phyloP scores from a whole-genome alignment of 805 yeast genomes.

The Saccharomycodes ludwigii region DNA sequence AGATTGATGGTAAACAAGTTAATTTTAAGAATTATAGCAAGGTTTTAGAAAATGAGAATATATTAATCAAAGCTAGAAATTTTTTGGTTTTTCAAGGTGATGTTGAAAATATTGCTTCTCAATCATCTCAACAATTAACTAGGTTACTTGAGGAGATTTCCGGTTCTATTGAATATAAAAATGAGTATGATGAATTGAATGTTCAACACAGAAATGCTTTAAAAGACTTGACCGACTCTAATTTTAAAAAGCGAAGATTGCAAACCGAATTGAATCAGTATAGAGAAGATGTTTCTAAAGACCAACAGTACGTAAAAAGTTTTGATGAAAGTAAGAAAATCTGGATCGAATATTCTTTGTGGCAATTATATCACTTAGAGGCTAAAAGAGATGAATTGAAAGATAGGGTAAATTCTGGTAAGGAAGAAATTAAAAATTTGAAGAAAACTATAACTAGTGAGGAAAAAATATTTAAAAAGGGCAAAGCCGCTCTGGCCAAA shows the following conservation, averaged over 20 bases:
- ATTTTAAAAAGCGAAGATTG: conserved; percentile 55
- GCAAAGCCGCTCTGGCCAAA: conserved; percentile 34
- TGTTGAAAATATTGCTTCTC: conserved; percentile 85
- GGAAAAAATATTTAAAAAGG: conserved; percentile 26
- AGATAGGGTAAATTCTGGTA: conserved; percentile 11
- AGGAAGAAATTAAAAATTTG: conserved; percentile 3
- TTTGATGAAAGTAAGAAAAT: conserved; percentile 35
- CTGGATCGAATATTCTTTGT: conserved; percentile 40
- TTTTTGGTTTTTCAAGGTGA: conserved; percentile 95
- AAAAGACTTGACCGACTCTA: conserved; percentile 48
- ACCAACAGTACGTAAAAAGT: conserved; percentile 50
- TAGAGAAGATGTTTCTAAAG: conserved; percentile 62
- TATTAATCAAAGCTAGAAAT: conserved; percentile 78
- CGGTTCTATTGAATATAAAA: conserved; percentile 58
- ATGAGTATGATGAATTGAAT: conserved; percentile 53
- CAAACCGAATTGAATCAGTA: conserved; percentile 69
- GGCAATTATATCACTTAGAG: conserved; percentile 55
- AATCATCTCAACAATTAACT: conserved; percentile 66
- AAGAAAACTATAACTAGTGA: conserved; percentile 23
- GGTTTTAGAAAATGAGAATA: conserved; percentile 63
- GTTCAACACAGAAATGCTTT: conserved; percentile 56
- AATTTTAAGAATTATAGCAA: conserved; percentile 53
- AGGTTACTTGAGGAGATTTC: conserved; percentile 68
- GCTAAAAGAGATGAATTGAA: conserved; percentile 17
- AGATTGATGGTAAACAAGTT: conserved; percentile 47